Evolutionary conservation across 2,329 filamentous ascomycete genomes (phyloP), one percentile per base, ranked within the genome.

Genomic region (Fusarium pininemorale): DNA sequence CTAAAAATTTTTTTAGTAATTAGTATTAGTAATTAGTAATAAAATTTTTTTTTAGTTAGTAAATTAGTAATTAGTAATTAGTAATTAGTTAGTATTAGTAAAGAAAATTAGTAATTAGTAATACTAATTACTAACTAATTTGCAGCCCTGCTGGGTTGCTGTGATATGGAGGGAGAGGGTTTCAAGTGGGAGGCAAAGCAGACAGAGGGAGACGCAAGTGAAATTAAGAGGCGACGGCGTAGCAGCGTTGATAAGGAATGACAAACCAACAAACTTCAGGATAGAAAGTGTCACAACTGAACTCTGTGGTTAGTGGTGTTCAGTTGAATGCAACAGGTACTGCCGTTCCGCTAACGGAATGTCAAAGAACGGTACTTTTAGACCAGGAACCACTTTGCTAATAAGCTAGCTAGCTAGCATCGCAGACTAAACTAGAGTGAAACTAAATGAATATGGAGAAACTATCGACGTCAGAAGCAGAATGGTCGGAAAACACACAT

Each of bases 341-440:
- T 73, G 70, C 70, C 61, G 66, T 70, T 69, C 66, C 51, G 65
- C 22, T 22, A 35, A 35, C 70, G 70, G 70, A 66, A 61, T 38
- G 42, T 24, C 20, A 20, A 26, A 55, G 30, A n/a, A 62, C 66
- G 70, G 70, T 70, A 73, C 53, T 72, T 70, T 72, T 69, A 69
- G 63, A 16, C 59, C 70, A 73, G 70, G 70, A 73, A 70, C 70
- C 63, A 66, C 47, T 41, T 45, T 50, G 44, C 55, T 66, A 38
- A 26, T 47, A 28, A 15, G 32, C 50, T 37, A 35, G 13, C 18
- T 53, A 39, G 20, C 35, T 28, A 20, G 45, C 24, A 41, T 28
- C 35, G 20, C 15, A 26, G 37, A 48, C 51, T 55, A 55, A 41
- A 41, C 51, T 55, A 28, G 50, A 53, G 30, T 51, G 48, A 65